Conservation (phyloP, 2,329 filamentous ascomycete genomes). For the Ophiostoma triangulosporum region DNA sequence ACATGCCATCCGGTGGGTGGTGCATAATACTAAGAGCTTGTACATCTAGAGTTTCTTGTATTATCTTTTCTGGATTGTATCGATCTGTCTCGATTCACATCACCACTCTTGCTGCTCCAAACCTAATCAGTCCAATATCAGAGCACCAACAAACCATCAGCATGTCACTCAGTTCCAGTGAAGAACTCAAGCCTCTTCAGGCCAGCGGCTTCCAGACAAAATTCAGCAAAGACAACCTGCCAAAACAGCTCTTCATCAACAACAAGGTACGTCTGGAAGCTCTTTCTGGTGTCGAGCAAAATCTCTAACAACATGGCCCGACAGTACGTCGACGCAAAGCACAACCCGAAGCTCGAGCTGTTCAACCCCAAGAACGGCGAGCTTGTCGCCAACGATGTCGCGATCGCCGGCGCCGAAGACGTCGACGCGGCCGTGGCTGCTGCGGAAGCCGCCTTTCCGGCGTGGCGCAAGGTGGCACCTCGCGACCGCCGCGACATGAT, state of each 20-base stretch:
- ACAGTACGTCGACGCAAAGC: constrained; percentile 25
- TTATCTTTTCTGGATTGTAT: no score
- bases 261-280: constrained; percentile 19
- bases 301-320: neutral
- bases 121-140: no score
- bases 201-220: constrained; percentile 13
- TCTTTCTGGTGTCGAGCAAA: neutral
- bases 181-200: constrained; percentile 13
- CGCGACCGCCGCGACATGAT: constrained; percentile 43
- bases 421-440: constrained; percentile 60
- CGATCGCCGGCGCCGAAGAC: constrained; percentile 30
- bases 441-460: constrained; percentile 56
- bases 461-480: constrained; percentile 66
- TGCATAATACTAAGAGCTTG: no score
- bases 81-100: no score
- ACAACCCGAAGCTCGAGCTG: constrained; percentile 31
- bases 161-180: constrained; percentile 16
- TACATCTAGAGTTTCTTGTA: no score
- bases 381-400: constrained; percentile 34
- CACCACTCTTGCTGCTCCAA: no score
- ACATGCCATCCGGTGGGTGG: no score
- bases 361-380: constrained; percentile 35
- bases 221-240: constrained; percentile 21
- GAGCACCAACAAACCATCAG: no score
- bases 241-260: constrained; percentile 26